Evolutionary conservation across 768 basidiomycete genomes (phyloP).

Genomic region (Kwoniella botswanensis): DNA sequence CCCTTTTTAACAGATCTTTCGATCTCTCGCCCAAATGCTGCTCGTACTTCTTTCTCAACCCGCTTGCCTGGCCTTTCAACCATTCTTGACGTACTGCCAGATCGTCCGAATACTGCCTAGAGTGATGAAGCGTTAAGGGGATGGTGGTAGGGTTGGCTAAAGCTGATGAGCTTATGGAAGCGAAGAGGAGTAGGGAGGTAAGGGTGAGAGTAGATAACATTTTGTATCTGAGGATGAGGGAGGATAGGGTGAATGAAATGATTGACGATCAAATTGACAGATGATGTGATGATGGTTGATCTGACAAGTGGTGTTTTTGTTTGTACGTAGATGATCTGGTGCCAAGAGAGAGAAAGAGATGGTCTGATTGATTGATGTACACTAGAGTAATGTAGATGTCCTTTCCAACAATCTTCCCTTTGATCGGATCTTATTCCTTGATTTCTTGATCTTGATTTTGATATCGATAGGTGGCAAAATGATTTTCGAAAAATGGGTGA

Average conservation of each 20-base stretch:
- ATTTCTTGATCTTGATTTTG: not conserved
- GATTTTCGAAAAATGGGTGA: not conserved
- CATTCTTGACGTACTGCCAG: slow-evolving; percentile 49
- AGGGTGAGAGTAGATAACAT: not conserved
- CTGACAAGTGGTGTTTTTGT: not conserved
- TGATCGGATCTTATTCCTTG: not conserved
- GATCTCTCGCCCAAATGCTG: slow-evolving; percentile 35
- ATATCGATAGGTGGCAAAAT: not conserved
- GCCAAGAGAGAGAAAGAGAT: not conserved
- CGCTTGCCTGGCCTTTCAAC: slow-evolving; percentile 46
- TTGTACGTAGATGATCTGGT: not conserved
- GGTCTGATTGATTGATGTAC: not conserved
- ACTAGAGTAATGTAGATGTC: not conserved
- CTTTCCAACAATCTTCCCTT: not conserved
- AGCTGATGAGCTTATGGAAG: not conserved
- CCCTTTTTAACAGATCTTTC: slow-evolving; percentile 24
- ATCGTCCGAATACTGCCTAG: slow-evolving; percentile 47
- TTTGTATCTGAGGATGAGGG: not conserved
- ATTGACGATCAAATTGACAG: not conserved
- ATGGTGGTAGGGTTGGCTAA: not conserved
- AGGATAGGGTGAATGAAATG: not conserved
- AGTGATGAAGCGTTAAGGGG: slow-evolving; percentile 33
- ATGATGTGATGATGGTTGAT: not conserved
- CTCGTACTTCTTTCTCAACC: slow-evolving; percentile 46
- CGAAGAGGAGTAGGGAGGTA: not conserved